phyloP scores from a whole-genome alignment of 1,284 basidiomycete genomes.

The Cystobasidiaceae sp. region DNA sequence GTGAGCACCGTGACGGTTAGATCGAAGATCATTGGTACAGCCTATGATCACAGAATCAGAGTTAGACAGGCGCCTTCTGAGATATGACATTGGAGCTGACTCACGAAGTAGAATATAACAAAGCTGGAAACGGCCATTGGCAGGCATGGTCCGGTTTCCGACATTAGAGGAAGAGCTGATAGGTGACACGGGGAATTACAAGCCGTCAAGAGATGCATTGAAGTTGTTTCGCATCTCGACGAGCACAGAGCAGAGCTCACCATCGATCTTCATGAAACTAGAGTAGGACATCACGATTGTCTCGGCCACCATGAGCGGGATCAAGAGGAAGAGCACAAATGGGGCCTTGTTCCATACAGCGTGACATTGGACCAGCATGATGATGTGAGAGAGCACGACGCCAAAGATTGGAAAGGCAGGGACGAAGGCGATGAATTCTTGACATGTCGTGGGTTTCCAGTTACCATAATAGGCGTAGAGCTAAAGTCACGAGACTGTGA shows the following conservation, averaged over 20 bases:
- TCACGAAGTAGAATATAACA: constrained; percentile 18
- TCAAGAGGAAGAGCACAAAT: constrained; percentile 1
- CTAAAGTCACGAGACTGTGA: not conserved
- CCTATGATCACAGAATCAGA: not conserved
- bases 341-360: constrained; percentile 14
- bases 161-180: not conserved
- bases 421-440: constrained; percentile 7
- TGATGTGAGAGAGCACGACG: constrained; percentile 8
- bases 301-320: constrained; percentile 12
- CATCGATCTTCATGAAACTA: constrained; percentile 10
- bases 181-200: not conserved
- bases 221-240: not conserved
- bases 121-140: constrained; percentile 7
- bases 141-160: constrained; percentile 2
- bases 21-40: constrained; percentile 18
- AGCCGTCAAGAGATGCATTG: not conserved
- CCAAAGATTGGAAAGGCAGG: constrained; percentile 15
- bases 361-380: constrained; percentile 22
- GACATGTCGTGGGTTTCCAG: constrained; percentile 2
- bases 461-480: constrained; percentile 15
- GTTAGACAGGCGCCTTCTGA: not conserved
- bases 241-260: not conserved
- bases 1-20: constrained; percentile 3
- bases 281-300: constrained; percentile 11
- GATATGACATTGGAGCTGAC: not conserved